Evolutionary conservation across 345 rosid species (phyloP).

Genomic region (Brassica napus): Da-Ae NC_063444.1:42649001-42649500

Average conservation of each 20-base stretch:
- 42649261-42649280: too few species aligned
- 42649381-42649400: too few species aligned
- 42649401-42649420: too few species aligned
- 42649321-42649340: too few species aligned
- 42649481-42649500: too few species aligned
- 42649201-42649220: background rate
- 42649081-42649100: slow-evolving; percentile 41
- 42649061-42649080: slow-evolving; percentile 52
- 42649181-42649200: background rate
- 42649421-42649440: background rate
- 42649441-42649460: background rate
- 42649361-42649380: too few species aligned
- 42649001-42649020: slow-evolving; percentile 42
- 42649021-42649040: slow-evolving; percentile 43
- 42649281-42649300: too few species aligned
- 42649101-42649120: background rate
- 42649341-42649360: too few species aligned
- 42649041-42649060: slow-evolving; percentile 45
- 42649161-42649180: slow-evolving; percentile 17
- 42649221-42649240: background rate
- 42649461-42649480: too few species aligned
- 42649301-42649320: too few species aligned
- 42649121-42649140: background rate
- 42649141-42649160: slow-evolving; percentile 5
- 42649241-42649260: too few species aligned